Evolutionary conservation across 2,329 filamentous ascomycete genomes (phyloP).

Genomic region (Fusarium musae): DNA sequence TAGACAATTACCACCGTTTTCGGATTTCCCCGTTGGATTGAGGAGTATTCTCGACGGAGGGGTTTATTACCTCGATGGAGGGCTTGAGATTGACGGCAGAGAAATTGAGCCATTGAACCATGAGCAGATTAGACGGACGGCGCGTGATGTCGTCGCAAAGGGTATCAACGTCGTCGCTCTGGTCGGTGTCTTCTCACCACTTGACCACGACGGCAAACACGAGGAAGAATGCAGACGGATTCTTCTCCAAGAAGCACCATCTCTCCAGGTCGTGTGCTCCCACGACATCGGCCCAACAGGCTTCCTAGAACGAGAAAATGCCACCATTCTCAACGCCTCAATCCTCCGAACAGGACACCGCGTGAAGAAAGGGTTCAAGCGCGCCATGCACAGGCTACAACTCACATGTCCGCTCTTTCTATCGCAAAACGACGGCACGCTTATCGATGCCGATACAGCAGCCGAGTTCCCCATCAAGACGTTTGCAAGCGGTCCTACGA

Average conservation of each 20-base stretch:
- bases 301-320: conserved; percentile 61
- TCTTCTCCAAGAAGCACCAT: conserved; percentile 50
- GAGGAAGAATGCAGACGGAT: conserved; percentile 54
- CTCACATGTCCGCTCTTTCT: conserved; percentile 59
- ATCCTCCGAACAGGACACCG: conserved; percentile 59
- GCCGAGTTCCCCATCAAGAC: conserved; percentile 62
- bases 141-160: conserved; percentile 48
- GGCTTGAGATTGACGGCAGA: conserved; percentile 61
- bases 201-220: conserved; percentile 55
- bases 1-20: conserved; percentile 57
- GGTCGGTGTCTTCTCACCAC: conserved; percentile 58
- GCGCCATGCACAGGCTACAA: conserved; percentile 56
- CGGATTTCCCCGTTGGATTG: conserved; percentile 57
- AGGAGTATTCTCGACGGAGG: conserved; percentile 55
- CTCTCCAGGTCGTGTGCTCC: conserved; percentile 54
- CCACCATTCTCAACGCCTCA: conserved; percentile 65
- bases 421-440: conserved; percentile 65
- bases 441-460: conserved; percentile 59
- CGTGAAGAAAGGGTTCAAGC: conserved; percentile 59
- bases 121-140: conserved; percentile 50
- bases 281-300: conserved; percentile 57
- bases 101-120: conserved; percentile 53
- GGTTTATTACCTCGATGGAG: conserved; percentile 56
- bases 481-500: conserved; percentile 65
- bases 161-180: conserved; percentile 54